These are phyloP conservation scores for Ricinus communis DNA, from an alignment of 345 rosid species.

Conservation along the genomic window DNA sequence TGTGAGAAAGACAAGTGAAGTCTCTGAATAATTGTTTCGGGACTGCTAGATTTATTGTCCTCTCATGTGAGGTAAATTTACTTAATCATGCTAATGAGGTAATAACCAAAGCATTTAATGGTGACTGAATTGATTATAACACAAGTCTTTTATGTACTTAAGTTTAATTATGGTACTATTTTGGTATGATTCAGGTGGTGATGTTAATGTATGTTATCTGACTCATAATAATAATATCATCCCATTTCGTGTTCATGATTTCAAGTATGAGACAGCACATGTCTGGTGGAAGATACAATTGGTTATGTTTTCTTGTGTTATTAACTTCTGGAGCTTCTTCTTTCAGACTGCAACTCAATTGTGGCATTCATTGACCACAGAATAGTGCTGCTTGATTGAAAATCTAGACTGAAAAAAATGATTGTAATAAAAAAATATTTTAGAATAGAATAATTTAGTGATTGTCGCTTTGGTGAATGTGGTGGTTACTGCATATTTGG, in stretches of 20 bases:
- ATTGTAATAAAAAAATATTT: background rate
- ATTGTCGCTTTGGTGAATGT: background rate
- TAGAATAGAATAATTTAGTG: background rate
- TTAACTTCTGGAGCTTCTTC: background rate
- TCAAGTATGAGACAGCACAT: background rate
- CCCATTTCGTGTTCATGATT: background rate
- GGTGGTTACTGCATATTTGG: background rate
- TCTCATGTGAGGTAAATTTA: constrained; percentile 5
- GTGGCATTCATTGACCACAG: background rate
- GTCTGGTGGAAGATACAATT: background rate
- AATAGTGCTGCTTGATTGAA: background rate
- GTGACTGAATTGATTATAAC: constrained; percentile 1
- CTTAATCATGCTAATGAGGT: background rate
- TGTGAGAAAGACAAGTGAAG: background rate
- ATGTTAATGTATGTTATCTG: background rate
- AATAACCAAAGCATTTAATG: background rate
- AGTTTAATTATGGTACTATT: background rate
- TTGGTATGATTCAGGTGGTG: constrained; percentile 10
- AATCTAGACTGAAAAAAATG: background rate
- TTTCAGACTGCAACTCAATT: background rate
- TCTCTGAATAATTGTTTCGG: background rate
- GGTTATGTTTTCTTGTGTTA: background rate
- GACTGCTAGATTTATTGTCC: background rate
- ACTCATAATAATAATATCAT: background rate
- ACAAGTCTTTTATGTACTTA: background rate